Conservation (phyloP, 2,329 filamentous ascomycete species). For the Tothia fuscella region DNA sequence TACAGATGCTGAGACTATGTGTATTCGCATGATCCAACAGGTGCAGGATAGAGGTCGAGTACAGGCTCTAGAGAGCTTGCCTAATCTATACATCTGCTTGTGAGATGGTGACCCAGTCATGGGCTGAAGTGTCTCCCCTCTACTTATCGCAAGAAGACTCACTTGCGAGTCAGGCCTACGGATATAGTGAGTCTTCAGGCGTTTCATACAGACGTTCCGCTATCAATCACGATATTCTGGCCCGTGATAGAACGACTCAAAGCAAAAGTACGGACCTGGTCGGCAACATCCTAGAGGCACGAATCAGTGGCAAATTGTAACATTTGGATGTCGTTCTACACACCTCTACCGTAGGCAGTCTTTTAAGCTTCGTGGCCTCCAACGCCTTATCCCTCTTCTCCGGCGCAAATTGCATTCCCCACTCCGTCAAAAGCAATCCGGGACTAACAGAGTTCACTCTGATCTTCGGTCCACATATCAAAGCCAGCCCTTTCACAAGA, state of each 20-base stretch:
- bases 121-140: no score
- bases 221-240: slow-evolving; percentile 40
- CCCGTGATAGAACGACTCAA: slow-evolving; percentile 40
- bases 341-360: slow-evolving; percentile 45
- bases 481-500: slow-evolving; percentile 42
- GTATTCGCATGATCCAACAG: no score
- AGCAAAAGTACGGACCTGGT: slow-evolving; percentile 40
- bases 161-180: no score
- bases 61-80: no score
- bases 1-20: no score
- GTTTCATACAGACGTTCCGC: slow-evolving; percentile 22
- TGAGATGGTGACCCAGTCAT: no score
- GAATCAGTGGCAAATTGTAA: slow-evolving; percentile 16
- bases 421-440: slow-evolving; percentile 40
- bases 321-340: slow-evolving; percentile 19
- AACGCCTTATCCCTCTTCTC: slow-evolving; percentile 31
- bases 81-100: no score
- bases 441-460: slow-evolving; percentile 49
- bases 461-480: slow-evolving; percentile 42
- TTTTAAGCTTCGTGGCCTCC: slow-evolving; percentile 34
- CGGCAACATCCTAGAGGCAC: slow-evolving; percentile 44
- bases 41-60: no score
- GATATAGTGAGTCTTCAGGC: no score
- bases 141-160: no score
- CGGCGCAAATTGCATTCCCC: slow-evolving; percentile 36